Evolutionary conservation across 176 grass and related monocot genomes (phyloP).

Genomic region (Oropetium thomaeum): DNA sequence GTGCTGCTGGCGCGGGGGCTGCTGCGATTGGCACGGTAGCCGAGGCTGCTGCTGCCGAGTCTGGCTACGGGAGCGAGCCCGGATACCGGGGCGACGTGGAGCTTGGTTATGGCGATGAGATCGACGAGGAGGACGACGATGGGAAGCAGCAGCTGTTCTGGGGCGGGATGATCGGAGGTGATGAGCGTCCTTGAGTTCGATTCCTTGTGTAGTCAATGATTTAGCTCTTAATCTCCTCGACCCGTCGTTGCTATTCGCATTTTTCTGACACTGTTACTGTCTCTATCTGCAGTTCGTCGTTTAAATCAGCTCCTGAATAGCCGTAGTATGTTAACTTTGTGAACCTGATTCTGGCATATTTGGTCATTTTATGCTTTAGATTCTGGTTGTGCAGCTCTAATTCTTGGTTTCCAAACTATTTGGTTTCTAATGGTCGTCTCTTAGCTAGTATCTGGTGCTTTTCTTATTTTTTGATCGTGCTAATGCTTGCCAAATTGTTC

Average conservation of each 20-base stretch:
- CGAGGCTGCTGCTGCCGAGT: slow-evolving; percentile 48
- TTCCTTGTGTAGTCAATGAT: slow-evolving; percentile 11
- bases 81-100: slow-evolving; percentile 82
- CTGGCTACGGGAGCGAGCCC: slow-evolving; percentile 76
- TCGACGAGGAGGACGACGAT: slow-evolving; percentile 77
- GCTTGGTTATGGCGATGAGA: slow-evolving; percentile 70
- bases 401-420: neutral
- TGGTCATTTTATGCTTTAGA: neutral
- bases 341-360: neutral
- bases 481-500: neutral
- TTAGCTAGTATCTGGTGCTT: neutral
- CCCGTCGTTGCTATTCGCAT: neutral
- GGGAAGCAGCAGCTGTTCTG: slow-evolving; percentile 62
- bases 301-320: neutral
- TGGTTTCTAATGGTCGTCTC: neutral
- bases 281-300: neutral
- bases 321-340: neutral
- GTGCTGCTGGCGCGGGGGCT: slow-evolving; percentile 18
- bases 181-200: slow-evolving; percentile 27
- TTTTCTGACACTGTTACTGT: neutral
- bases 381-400: neutral
- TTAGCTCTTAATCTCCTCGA: neutral
- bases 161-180: slow-evolving; percentile 67
- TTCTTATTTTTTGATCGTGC: neutral
- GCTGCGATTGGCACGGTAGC: slow-evolving; percentile 18